Evolutionary conservation across 371 early-diverging fungal genomes (phyloP).

Genomic region (Mucor mucedo): DNA sequence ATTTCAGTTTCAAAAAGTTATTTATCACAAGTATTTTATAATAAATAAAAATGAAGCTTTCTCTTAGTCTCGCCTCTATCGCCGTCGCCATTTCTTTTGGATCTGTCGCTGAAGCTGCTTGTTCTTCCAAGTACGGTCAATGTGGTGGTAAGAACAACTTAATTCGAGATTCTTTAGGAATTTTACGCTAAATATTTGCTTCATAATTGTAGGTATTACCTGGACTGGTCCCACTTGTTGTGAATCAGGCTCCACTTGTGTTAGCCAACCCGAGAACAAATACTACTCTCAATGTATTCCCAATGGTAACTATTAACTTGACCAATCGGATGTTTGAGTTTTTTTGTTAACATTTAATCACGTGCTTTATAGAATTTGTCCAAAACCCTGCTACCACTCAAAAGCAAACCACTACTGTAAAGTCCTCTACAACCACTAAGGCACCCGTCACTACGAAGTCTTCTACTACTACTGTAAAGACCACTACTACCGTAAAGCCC

Average conservation of each 20-base stretch:
- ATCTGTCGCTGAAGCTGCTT: conserved; percentile 16
- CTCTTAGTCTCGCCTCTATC: conserved; percentile 3
- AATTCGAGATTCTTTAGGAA: too few species aligned
- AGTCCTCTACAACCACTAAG: not conserved
- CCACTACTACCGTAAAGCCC: conserved; percentile 17
- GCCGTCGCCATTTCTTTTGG: conserved; percentile 13
- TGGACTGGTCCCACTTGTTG: conserved; percentile 47
- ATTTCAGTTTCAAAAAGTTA: not conserved
- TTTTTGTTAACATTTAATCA: not conserved
- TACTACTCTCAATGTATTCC: conserved; percentile 49
- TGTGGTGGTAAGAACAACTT: conserved; percentile 35
- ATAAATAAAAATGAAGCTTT: conserved; percentile 11
- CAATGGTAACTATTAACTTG: not conserved
- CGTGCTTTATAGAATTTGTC: not conserved
- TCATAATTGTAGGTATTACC: conserved; percentile 21
- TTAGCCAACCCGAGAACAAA: conserved; percentile 21
- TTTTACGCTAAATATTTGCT: not conserved
- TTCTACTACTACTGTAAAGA: conserved; percentile 2
- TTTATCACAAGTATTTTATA: not conserved
- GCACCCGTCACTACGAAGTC: not conserved
- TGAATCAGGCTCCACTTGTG: conserved; percentile 39
- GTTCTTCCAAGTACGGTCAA: conserved; percentile 34
- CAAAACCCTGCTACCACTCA: not conserved
- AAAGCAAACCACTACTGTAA: not conserved
- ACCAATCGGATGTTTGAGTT: not conserved